These are phyloP conservation scores for Kwoniella pini DNA, from an alignment of 768 basidiomycete genomes.

Conservation along the genomic window DNA sequence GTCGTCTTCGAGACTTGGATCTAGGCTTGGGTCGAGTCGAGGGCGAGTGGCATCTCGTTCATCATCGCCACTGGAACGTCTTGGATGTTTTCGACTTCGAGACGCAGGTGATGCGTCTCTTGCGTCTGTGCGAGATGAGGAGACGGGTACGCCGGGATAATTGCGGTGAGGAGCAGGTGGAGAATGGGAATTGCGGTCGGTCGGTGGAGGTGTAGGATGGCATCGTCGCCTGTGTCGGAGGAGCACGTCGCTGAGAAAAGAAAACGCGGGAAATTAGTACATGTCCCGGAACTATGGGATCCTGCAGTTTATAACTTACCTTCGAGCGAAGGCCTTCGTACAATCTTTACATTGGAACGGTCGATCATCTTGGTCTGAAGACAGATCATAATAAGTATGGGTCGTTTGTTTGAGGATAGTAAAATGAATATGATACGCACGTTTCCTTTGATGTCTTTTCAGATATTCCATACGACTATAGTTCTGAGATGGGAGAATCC, in stretches of 20 bases:
- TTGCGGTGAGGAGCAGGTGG: slow-evolving; percentile 32
- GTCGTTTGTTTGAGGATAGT: too few relatives aligned
- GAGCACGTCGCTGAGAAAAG: slow-evolving; percentile 51
- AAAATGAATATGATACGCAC: slow-evolving; percentile 37
- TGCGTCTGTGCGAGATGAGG: slow-evolving; percentile 43
- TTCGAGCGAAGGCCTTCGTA: slow-evolving; percentile 54
- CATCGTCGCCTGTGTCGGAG: slow-evolving; percentile 54
- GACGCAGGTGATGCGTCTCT: slow-evolving; percentile 32
- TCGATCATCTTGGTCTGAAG: slow-evolving; percentile 54
- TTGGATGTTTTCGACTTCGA: slow-evolving; percentile 26
- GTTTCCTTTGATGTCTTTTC: slow-evolving; percentile 55
- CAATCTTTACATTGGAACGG: slow-evolving; percentile 55
- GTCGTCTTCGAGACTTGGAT: slow-evolving; percentile 28
- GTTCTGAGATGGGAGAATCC: slow-evolving; percentile 14
- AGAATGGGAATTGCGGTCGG: slow-evolving; percentile 33
- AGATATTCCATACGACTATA: slow-evolving; percentile 56
- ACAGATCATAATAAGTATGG: too few relatives aligned
- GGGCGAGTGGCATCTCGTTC: slow-evolving; percentile 8
- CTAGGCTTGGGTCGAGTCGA: slow-evolving; percentile 17
- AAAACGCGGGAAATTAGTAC: slow-evolving; percentile 8
- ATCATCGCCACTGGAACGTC: slow-evolving; percentile 16
- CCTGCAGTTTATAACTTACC: slow-evolving; percentile 33
- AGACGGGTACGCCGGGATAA: slow-evolving; percentile 45
- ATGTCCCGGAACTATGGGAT: neutral
- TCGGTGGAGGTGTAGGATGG: slow-evolving; percentile 49